Conservation (phyloP, 768 basidiomycete species). For the Flagelloscypha sp. region DNA sequence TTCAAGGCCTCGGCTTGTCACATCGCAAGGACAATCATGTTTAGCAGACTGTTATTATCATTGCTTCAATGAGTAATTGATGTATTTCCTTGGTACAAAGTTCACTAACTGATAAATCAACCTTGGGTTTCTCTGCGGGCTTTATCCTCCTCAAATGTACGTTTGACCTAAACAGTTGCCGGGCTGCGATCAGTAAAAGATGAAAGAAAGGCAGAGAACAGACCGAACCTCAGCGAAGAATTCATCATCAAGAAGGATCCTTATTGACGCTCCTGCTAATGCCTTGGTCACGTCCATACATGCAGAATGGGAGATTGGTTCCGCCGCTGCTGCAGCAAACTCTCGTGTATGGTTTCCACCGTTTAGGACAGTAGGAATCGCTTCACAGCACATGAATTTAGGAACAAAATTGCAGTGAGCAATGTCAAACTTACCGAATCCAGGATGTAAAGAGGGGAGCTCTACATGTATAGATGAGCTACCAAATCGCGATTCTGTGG, state of each 20-base stretch:
- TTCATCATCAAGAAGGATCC: conserved; percentile 57
- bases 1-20: too few relatives aligned
- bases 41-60: too few relatives aligned
- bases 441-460: conserved; percentile 66
- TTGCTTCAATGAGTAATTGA: too few relatives aligned
- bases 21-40: too few relatives aligned
- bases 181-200: too few relatives aligned
- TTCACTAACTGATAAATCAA: too few relatives aligned
- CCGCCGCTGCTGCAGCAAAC: conserved; percentile 59
- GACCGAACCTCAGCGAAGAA: conserved; percentile 50
- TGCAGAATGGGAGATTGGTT: conserved; percentile 52
- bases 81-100: too few relatives aligned
- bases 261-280: conserved; percentile 60
- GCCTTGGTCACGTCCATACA: conserved; percentile 63
- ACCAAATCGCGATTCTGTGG: conserved; percentile 1
- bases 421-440: conserved; percentile 43
- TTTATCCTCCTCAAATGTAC: conserved; percentile 42
- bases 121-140: too few relatives aligned
- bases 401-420: too few relatives aligned
- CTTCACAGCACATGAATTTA: too few relatives aligned
- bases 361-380: conserved; percentile 62
- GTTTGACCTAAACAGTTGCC: conserved; percentile 46
- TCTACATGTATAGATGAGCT: conserved; percentile 26
- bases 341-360: conserved; percentile 75
- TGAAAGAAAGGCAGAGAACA: background rate